Base-by-base conservation (phyloP, 208 protist genomes). In the Acanthamoeba healyi region DNA sequence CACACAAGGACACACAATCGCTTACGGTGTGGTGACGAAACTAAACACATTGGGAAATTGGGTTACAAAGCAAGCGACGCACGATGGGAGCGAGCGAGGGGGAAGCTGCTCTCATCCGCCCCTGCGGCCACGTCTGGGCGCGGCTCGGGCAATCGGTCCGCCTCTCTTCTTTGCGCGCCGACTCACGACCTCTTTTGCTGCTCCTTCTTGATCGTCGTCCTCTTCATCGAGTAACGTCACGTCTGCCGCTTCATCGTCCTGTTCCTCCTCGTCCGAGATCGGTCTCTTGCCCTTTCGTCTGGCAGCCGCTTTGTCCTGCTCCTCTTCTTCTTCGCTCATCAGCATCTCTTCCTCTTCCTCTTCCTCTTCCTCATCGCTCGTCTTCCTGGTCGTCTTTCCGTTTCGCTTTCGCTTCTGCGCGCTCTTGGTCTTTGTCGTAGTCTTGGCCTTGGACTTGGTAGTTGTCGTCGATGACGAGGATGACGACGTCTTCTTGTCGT, bases 321-420 rank as follows among this genome's bases (percentile, higher is more conserved):
- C 54, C 0, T 70, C 56, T 6, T 65, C 54, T 7, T 72, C 58
- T 24, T 72, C 77, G 42, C 42, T 86, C 17, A 54, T 14, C 29
- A 61, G 17, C 77, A 86, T 58, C 24, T n/a, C 77, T 5, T 91
- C 84, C 14, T 82, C 67, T 81, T 93, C 88, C 15, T 93, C 67
- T 44, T 93, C 88, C 24, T 81, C 32, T 12, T 93, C 36, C 36
- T 70, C 34, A 12, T 77, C 26, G 29, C 82, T 90, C 26, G 10
- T 65, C 40, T 46, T 77, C 38, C 49, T 92, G 54, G 29, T 82
- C 89, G 19, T 81, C 63, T 36, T 93, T n/a, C n/a, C 32, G 5
- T 61, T 42, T 58, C 44, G 29, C 29, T 77, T 63, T 65, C 89
- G 91, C 46, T 93, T 82, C 51, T 42, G 89, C 49, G 91, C 42